Conservation (phyloP, 139 green algal species). For the Nannochloris sp. region DNA sequence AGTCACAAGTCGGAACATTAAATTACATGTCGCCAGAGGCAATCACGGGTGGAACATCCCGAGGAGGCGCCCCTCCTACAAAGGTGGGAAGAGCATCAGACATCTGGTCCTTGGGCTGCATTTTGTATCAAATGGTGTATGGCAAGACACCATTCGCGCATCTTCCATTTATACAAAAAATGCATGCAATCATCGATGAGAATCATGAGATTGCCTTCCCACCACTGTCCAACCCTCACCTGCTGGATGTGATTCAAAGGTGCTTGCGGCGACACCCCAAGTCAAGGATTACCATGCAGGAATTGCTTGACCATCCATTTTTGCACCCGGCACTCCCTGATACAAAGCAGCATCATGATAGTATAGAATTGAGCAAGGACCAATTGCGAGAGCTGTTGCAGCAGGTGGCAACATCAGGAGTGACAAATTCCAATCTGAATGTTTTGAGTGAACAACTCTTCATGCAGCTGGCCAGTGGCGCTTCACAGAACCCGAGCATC, state of each 20-base stretch:
- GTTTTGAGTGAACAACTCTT: background rate
- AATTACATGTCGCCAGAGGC: slow-evolving; percentile 99
- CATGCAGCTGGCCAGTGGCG: background rate
- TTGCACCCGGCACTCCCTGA: slow-evolving; percentile 46
- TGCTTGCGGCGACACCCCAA: slow-evolving; percentile 80
- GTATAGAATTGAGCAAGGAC: slow-evolving; percentile 42
- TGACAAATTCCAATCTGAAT: background rate
- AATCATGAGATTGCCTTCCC: slow-evolving; percentile 55
- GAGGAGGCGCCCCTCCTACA: slow-evolving; percentile 54
- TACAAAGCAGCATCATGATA: background rate
- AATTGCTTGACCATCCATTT: slow-evolving; percentile 82
- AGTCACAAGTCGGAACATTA: slow-evolving; percentile 89
- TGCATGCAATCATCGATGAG: slow-evolving; percentile 81
- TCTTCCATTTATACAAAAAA: slow-evolving; percentile 87
- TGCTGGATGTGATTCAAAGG: slow-evolving; percentile 63
- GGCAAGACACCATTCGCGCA: slow-evolving; percentile 70
- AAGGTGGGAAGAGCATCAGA: slow-evolving; percentile 80
- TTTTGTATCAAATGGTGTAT: slow-evolving; percentile 97
- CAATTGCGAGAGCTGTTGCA: slow-evolving; percentile 58
- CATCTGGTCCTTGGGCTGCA: slow-evolving; percentile 93
- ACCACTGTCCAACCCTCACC: slow-evolving; percentile 43
- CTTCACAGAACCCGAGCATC: background rate
- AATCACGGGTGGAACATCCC: slow-evolving; percentile 70
- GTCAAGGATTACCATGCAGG: slow-evolving; percentile 73
- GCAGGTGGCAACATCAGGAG: background rate